Evolutionary conservation across 176 grass and related monocot species (phyloP), one percentile per base, ranked within the genome.

Genomic region (Tuctoria greenei): DNA sequence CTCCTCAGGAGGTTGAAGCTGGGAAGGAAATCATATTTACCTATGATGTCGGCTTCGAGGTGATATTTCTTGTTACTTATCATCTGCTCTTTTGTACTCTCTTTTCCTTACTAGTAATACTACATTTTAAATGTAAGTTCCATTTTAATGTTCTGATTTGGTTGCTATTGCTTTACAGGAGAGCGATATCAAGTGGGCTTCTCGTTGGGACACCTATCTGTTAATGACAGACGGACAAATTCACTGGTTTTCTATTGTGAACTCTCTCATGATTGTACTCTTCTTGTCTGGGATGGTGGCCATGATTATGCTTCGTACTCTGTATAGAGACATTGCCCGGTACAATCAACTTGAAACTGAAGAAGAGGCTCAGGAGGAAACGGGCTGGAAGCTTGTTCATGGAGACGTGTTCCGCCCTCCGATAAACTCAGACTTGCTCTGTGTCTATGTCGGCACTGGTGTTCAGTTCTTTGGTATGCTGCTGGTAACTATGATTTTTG

Each of bases 371-470:
- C 81, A 84, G 25, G 81, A 84, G 18, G 73, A 84, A 76, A 84
- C 81, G 41, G 81, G 81, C 31, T 84, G 81, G 81, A 84, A 84
- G 56, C 81, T 84, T 84, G 81, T 84, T 52, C 81, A 84, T 54
- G 81, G 81, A 54, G 81, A 84, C 23, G 81, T 84, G 31, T 84
- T 84, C 56, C 65, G 73, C 35, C 73, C 81, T 63, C 81, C 81
- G 31, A 51, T 23, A 8, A 84, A 77, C 65, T 84, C 73, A 17
- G 72, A 83, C 42, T 52, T 76, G 8, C 64, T 83, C n/a, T 83
- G 81, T 76, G 81, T 83, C 34, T 84, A 76, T 69, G 81, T 84
- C 43, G 81, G 73, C 12, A 84, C 81, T 44, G 81, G 81, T 63
- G 81, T 84, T 42, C 73, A 84, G 43, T 84, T 84, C 65, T 84